Evolutionary conservation across 78 protist genomes (phyloP), one percentile per base, ranked within the genome.

Genomic region (Cyanophora paradoxa): DNA sequence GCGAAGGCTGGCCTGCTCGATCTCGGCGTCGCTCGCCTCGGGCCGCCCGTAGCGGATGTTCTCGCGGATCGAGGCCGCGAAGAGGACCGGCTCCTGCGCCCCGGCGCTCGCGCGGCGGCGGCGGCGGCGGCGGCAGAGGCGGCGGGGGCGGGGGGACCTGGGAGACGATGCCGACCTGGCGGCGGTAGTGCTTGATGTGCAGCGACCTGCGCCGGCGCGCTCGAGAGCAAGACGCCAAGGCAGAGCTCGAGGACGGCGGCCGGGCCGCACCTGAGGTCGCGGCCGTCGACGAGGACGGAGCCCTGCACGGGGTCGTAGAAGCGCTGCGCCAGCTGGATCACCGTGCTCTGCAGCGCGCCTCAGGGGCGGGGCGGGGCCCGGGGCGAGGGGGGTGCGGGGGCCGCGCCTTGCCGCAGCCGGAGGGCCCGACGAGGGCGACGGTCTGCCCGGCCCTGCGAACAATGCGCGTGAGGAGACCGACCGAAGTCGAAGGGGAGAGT

Each of bases 61-160:
- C 58, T 59, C 58, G 70, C 39, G 70, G 22, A 74, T 59, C 33
- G 70, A 34, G 33, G 39, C 41, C 8, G 67, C 78, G 31, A 74
- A 74, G 22, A 95, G 72, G 24, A 68, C 71, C 16, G 41, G 41
- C 46, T 34, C 69, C 2, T 63, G 69, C 41, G 50, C 13, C 50
- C 82, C 91, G 11, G 78, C 50, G 24, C 74, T 82, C 36, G 78
- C 1, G 34, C 63, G 82, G 37, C 5, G 8, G n/a, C n/a, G n/a
- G n/a, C n/a, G n/a, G n/a, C n/a, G n/a, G n/a, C n/a, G n/a, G n/a
- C n/a, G n/a, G n/a, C n/a, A n/a, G 13, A 44, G 50, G 50, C 13
- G 13, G 50, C 13, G 50, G 8, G 50, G n/a, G 13, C 50, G 8
- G 13, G 28, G 98, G 95, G 67, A 88, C 94, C 79, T 96, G 99